Percentiles rank a stretch among this genome's conserved stretches.
Conservation (phyloP, 371 early-diverging fungal species). For the Mucor indicus region DNA sequence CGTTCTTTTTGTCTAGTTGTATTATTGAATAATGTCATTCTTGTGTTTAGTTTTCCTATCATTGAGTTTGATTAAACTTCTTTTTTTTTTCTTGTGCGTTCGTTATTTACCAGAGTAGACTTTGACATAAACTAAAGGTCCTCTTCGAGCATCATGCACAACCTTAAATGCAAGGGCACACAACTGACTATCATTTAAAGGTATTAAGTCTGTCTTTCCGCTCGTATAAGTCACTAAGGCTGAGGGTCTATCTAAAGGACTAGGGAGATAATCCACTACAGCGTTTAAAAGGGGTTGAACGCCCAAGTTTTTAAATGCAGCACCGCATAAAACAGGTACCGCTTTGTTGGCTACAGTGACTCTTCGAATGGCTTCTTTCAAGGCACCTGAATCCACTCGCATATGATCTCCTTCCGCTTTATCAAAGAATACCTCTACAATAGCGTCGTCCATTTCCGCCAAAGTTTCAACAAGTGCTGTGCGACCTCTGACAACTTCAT, state of each 20-base stretch:
- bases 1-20: conserved; percentile 73
- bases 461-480: conserved; percentile 78
- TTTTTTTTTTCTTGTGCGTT: no score
- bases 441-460: conserved; percentile 80
- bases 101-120: conserved; percentile 80
- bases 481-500: conserved; percentile 55
- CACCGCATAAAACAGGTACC: conserved; percentile 88
- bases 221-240: conserved; percentile 52
- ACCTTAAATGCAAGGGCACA: conserved; percentile 96
- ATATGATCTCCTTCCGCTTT: conserved; percentile 67
- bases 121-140: conserved; percentile 90
- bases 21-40: conserved; percentile 69
- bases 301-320: conserved; percentile 87
- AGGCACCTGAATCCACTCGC: conserved; percentile 53
- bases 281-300: conserved; percentile 94
- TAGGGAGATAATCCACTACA: conserved; percentile 83
- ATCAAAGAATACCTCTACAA: conserved; percentile 80
- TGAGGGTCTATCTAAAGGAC: conserved; percentile 70
- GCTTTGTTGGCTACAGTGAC: conserved; percentile 64
- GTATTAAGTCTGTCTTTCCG: conserved; percentile 31
- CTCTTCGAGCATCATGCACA: conserved; percentile 77
- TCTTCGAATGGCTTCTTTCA: conserved; percentile 71
- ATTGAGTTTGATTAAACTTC: no score
- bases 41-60: conserved; percentile 60
- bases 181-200: conserved; percentile 49